Evolutionary conservation across 805 yeast species (phyloP), one percentile per base, ranked within the genome.

Genomic region (Candida maesae): DNA sequence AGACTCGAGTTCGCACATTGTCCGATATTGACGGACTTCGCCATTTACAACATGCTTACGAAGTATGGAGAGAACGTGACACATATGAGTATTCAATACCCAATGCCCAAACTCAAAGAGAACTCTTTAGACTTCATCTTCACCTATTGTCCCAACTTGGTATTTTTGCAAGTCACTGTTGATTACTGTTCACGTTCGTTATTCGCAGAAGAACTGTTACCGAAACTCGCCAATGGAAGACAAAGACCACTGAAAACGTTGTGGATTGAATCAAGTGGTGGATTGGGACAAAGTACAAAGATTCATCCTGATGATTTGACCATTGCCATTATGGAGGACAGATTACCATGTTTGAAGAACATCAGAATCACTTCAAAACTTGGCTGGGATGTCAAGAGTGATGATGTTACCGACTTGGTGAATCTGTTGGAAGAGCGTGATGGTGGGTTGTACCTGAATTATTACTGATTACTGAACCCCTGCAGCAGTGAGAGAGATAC

Each of bases 291-390:
- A 43, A 74, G 88, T 2, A 76, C 81, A 18, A 87, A 87, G 55
- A 65, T 93, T 25, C 87, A 86, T 53, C 96, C 98, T 0, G 84
- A 87, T 51, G 97, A 91, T 60, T 67, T 93, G 43, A 85, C 93
- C 0, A 73, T 89, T 35, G 96, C 97, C 0, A 64, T 90, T 16
- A 72, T 78, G 56, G 96, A 90, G 45, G 81, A 78, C 9, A 67
- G 95, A 51, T 61, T 93, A 14, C 95, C 95, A 0, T 49, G 67
- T 29, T 67, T 93, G 56, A 71, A 72, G 46, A 74, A 73, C 36
- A 67, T 93, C 2, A 68, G 82, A 32, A 72, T 89, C 32, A 81
- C 93, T 17, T 76, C 83, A 14, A 80, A 81, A 59, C 64, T 93
- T 27, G 96, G 96, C 8, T 93, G 99, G 99, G 78, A 83, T 55